Evolutionary conservation across 352 stramenopile genomes (phyloP), one percentile per base, ranked within the genome.

Genomic region (Phytophthora litchii): DNA sequence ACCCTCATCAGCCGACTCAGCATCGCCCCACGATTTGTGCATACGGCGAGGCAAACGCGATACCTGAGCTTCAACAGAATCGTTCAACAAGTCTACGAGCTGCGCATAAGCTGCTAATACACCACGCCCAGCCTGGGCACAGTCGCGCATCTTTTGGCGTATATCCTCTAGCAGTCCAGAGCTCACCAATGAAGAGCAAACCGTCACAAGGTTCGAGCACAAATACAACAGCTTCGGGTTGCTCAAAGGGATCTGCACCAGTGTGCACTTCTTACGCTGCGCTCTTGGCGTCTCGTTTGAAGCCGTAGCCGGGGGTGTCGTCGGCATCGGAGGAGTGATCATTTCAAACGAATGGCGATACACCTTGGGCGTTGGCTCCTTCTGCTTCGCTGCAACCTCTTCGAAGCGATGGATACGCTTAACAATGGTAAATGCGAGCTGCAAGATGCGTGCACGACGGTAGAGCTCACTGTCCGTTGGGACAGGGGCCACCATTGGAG

Each of bases 261-360:
- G 52, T 14, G 71, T 69, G 40, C 43, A 69, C 37, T 75, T 75
- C 52, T 60, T 75, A 16, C 53, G 54, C 27, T 54, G 64, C 31
- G 29, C 31, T 36, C 54, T 57, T 13, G 51, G 45, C 1, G 61
- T 58, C 47, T 55, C 27, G 29, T 40, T 60, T 3, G 60, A 37
- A 31, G 46, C 45, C 16, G 8, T 25, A 31, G 38, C 16, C 4
- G 27, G 25, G 8, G 45, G 48, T 17, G 61, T 29, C 12, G 48
- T 63, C 34, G 66, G 61, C 43, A 71, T 66, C 20, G 60, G 51
- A 3, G 72, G 66, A 34, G 74, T 83, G 35, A 86, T 67, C 74
- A 86, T 86, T 35, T 84, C 77, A 23, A 86, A 86, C 48, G 77
- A 86, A 44, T 86, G 77, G 20, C 77, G 74, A 54, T 78, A 78